Conservation (phyloP, 768 basidiomycete genomes). For the Aureoboletus auriporus region DNA sequence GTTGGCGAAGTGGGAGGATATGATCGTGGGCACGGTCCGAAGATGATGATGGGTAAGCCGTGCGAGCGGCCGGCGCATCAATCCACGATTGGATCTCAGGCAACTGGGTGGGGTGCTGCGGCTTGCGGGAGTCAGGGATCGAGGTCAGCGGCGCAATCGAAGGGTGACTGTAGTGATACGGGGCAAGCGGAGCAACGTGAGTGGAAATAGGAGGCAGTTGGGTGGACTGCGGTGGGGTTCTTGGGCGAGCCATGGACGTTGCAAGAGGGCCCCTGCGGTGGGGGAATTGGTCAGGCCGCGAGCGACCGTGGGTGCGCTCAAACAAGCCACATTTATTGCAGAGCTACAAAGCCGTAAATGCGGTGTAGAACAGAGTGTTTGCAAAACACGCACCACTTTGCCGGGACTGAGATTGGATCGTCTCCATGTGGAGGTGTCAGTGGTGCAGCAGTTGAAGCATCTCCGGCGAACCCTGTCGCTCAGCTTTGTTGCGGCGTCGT, state of each 20-base stretch:
- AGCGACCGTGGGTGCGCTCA: conserved; percentile 75
- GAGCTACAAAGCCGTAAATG: conserved; percentile 28
- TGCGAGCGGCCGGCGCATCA: conserved; percentile 29
- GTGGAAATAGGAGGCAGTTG: conserved; percentile 45
- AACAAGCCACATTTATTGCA: conserved; percentile 73
- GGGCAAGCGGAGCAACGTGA: conserved; percentile 37
- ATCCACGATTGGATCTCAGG: conserved; percentile 50
- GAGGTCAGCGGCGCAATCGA: conserved; percentile 45
- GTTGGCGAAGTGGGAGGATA: conserved; percentile 27
- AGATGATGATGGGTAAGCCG: conserved; percentile 26
- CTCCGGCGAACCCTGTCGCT: conserved; percentile 71
- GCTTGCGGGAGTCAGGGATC: conserved; percentile 32
- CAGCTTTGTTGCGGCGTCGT: conserved; percentile 78
- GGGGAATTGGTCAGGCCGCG: conserved; percentile 77
- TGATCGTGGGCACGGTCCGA: conserved; percentile 31
- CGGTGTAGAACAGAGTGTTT: not conserved
- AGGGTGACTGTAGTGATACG: conserved; percentile 50
- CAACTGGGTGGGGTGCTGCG: conserved; percentile 35
- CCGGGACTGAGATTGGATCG: conserved; percentile 74
- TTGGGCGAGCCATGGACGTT: conserved; percentile 41
- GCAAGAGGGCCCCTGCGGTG: conserved; percentile 73
- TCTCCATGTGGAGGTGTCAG: conserved; percentile 81
- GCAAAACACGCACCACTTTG: conserved; percentile 53
- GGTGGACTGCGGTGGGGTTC: conserved; percentile 45
- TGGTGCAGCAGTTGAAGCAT: conserved; percentile 84